A percentile compares a stretch with the other conserved stretches of the same genome.
phyloP scores from a whole-genome alignment of 73 alveolate species.

The Uronychia setigera region DNA sequence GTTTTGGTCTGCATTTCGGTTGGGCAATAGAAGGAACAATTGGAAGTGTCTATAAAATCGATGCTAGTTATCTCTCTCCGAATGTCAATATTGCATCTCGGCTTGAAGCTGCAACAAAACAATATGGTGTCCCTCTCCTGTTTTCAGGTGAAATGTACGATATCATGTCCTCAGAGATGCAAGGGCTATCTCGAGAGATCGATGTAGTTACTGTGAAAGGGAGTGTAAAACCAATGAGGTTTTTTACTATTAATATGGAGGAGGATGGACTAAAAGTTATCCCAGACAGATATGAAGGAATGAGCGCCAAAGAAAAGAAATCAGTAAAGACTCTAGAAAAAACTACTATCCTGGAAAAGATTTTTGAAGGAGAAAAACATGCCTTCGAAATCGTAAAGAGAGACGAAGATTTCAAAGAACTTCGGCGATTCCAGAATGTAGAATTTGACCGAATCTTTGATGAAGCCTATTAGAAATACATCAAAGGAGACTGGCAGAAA shows the following conservation, averaged over 20 bases:
- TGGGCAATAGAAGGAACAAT: slow-evolving; percentile 97
- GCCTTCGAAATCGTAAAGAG: slow-evolving; percentile 19
- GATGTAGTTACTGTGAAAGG: slow-evolving; percentile 96
- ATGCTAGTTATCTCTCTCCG: slow-evolving; percentile 93
- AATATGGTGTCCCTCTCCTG: slow-evolving; percentile 55
- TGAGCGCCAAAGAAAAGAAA: slow-evolving; percentile 22
- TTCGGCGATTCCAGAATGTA: slow-evolving; percentile 24
- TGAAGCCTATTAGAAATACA: slow-evolving; percentile 49
- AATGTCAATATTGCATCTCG: slow-evolving; percentile 87
- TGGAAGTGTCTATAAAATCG: slow-evolving; percentile 93
- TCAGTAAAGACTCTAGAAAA: slow-evolving; percentile 19
- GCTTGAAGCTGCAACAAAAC: slow-evolving; percentile 77
- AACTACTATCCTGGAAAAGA: background rate
- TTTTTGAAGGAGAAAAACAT: slow-evolving; percentile 11
- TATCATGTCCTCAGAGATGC: slow-evolving; percentile 56
- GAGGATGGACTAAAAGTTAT: slow-evolving; percentile 43
- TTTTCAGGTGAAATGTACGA: slow-evolving; percentile 47
- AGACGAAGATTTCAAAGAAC: slow-evolving; percentile 35
- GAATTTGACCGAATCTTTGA: slow-evolving; percentile 23
- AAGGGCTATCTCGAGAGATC: slow-evolving; percentile 62
- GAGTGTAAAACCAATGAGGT: slow-evolving; percentile 82
- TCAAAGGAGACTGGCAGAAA: slow-evolving; percentile 61
- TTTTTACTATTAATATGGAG: slow-evolving; percentile 82
- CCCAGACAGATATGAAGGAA: slow-evolving; percentile 16
- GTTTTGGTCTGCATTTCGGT: slow-evolving; percentile 95